These are phyloP conservation scores for Ananas comosus DNA, from an alignment of 176 grass and related monocot genomes.

Conservation along the genomic window DNA sequence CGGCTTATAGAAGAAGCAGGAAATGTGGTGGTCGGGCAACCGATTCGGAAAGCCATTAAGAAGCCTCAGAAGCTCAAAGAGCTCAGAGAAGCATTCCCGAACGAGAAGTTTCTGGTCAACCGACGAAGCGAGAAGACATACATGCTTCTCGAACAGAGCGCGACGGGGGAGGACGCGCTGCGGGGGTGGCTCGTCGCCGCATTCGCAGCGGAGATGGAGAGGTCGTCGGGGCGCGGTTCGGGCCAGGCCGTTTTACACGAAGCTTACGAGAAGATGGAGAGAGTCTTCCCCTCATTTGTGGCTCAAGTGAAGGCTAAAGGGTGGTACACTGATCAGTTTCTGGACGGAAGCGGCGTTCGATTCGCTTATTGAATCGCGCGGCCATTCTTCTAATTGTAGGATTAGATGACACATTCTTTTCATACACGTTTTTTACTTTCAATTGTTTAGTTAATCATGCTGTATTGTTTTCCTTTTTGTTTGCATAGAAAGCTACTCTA, in stretches of 20 bases:
- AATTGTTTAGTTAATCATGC: too few relatives aligned
- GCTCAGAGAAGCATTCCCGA: constrained; percentile 45
- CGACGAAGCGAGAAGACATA: constrained; percentile 29
- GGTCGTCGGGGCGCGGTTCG: constrained; percentile 10
- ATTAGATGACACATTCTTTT: too few relatives aligned
- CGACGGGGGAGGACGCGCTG: constrained; percentile 67
- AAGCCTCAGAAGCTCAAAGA: constrained; percentile 24
- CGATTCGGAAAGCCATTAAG: constrained; percentile 31
- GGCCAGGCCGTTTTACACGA: constrained; percentile 23
- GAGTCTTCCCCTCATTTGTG: constrained; percentile 49
- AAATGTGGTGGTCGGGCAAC: constrained; percentile 61
- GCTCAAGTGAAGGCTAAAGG: constrained; percentile 57
- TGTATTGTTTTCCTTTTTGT: too few relatives aligned
- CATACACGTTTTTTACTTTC: too few relatives aligned
- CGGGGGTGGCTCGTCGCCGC: constrained; percentile 81
- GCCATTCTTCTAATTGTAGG: too few relatives aligned
- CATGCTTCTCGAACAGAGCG: constrained; percentile 70
- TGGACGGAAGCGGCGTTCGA: constrained; percentile 64
- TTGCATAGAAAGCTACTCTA: too few relatives aligned
- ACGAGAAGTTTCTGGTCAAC: constrained; percentile 67
- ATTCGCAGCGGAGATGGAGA: constrained; percentile 66
- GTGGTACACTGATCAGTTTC: constrained; percentile 89
- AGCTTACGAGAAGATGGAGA: constrained; percentile 60
- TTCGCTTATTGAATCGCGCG: constrained; percentile 22
- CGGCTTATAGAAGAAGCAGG: constrained; percentile 69